Base-by-base conservation (phyloP, 495 filamentous ascomycete genomes). In the Penicillium arizonense region DNA sequence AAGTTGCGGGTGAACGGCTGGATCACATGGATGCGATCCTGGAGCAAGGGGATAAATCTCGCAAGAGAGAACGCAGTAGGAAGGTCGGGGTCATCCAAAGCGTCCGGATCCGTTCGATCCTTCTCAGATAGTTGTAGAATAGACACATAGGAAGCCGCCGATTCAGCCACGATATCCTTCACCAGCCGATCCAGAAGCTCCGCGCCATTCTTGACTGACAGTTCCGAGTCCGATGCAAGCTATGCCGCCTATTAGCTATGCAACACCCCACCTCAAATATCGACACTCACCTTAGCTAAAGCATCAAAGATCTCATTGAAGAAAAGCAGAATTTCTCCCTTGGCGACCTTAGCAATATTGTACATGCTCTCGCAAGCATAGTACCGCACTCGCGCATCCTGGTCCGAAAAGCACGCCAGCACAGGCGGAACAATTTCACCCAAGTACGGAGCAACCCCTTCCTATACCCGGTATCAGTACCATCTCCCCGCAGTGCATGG, bases 341-440 rank as follows among this genome's bases (percentile, higher is more conserved):
- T 99, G 20, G 95, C 94, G 8, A 97, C 94, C 75, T 98, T 98
- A 56, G 95, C 91, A 63, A 99, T 97, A 63, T 99, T 99, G 69
- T 99, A 99, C 95, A 99, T 99, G 72, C 91, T 94, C 80, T 99
- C 95, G 73, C 95, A 99, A 41, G 95, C 95, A 71, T 99, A 99
- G 68, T 99, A 99, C 47, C 95, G 85, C 14, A 99, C 95, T 45
- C 95, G 81, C 18, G 95, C 95, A 86, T 99, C 95, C 76, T 97
- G 94, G 61, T 99, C 95, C 18, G 87, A 87, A 68, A 99, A 99
- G 76, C 95, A 99, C 43, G 95, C 95, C n/a, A 99, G 80, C 5
- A 99, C 95, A 16, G 95, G 95, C 16, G 94, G 91, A 4, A 99
- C 93, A 50, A 99, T 96, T 50, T 91, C 82, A 67, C 89, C 86